phyloP scores from a whole-genome alignment of 306 rosid species.

The Prunus campanulata region DNA sequence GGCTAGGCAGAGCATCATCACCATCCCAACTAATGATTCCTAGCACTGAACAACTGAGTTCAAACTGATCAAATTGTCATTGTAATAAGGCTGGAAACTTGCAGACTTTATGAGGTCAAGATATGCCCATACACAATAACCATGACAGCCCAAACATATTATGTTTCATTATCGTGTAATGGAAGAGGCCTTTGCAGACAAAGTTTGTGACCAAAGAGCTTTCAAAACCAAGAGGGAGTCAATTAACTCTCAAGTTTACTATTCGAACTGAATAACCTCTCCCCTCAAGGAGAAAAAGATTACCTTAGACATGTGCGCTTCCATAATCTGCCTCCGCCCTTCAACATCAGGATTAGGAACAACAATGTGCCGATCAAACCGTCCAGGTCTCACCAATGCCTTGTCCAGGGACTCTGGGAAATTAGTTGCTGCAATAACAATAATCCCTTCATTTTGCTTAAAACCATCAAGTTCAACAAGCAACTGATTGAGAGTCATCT shows the following conservation, averaged over 20 bases:
- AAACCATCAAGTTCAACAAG: constrained; percentile 95
- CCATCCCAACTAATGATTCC: not conserved
- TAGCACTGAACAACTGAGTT: not conserved
- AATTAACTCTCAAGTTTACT: constrained; percentile 10
- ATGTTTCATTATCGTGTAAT: not conserved
- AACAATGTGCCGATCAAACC: constrained; percentile 83
- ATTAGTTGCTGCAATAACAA: constrained; percentile 95
- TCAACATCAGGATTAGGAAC: constrained; percentile 96
- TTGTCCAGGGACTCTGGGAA: constrained; percentile 83
- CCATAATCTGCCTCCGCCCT: constrained; percentile 94
- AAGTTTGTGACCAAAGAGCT: not conserved
- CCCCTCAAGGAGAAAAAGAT: constrained; percentile 5
- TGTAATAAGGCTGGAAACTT: not conserved
- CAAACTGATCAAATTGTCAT: not conserved
- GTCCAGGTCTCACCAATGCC: constrained; percentile 96
- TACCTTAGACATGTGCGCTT: constrained; percentile 89
- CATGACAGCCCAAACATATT: not conserved
- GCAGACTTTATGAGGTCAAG: not conserved
- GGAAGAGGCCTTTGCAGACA: not conserved
- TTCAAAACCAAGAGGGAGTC: not conserved
- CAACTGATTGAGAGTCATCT: constrained; percentile 89
- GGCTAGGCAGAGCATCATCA: not conserved
- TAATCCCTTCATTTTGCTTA: constrained; percentile 92
- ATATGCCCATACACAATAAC: not conserved
- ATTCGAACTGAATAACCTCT: not conserved